Conservation (phyloP, 768 basidiomycete species). For the Cantharellus cinnabarinus region DNA sequence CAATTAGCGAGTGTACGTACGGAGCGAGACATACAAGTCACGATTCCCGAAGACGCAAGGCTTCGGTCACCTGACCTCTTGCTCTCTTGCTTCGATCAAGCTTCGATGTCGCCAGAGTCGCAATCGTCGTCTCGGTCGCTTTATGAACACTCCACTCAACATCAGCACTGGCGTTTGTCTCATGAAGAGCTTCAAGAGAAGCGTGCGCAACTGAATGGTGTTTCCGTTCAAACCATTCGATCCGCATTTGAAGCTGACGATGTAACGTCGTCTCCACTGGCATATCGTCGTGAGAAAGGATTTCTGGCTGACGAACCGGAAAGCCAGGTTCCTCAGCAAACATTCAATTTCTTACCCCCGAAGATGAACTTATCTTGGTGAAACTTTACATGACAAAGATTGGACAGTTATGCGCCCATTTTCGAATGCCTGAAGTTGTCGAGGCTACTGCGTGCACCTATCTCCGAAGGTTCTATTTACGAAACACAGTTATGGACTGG, state of each 20-base stretch:
- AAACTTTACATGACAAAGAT: constrained; percentile 77
- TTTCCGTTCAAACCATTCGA: constrained; percentile 58
- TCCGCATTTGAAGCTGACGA: constrained; percentile 59
- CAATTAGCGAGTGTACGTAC: no score
- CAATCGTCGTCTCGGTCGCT: constrained; percentile 17
- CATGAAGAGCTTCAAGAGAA: constrained; percentile 36
- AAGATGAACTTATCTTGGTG: constrained; percentile 76
- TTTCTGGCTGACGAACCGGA: background rate
- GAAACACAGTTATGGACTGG: constrained; percentile 98
- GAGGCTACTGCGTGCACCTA: constrained; percentile 84
- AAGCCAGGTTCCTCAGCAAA: constrained; percentile 53
- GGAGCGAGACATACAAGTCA: no score
- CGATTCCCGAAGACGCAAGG: no score
- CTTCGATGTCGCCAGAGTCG: no score
- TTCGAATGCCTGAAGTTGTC: constrained; percentile 79
- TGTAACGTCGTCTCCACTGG: constrained; percentile 23
- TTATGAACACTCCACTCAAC: constrained; percentile 67
- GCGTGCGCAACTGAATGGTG: constrained; percentile 47
- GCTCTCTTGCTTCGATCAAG: no score
- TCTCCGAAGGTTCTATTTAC: constrained; percentile 89
- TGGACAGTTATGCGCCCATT: constrained; percentile 63
- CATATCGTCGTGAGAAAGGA: background rate
- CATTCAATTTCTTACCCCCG: constrained; percentile 52
- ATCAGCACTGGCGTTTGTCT: constrained; percentile 78
- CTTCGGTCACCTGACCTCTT: no score